Conservation (phyloP, 169 alveolate species). For the Blepharisma undulans region DNA sequence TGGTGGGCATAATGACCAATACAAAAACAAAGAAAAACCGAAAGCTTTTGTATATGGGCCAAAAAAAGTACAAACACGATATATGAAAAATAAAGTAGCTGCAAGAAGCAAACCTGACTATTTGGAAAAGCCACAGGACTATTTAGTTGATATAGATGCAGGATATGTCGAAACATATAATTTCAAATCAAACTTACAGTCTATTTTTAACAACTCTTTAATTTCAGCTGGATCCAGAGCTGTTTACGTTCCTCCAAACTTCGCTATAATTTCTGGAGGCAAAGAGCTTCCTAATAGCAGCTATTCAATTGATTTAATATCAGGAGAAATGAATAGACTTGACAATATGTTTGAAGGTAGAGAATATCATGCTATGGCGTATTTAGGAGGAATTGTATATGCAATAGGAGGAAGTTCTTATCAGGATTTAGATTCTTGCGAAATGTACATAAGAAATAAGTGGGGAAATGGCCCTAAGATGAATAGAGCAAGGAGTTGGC, state of each 20-base stretch:
- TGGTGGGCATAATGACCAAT: not conserved
- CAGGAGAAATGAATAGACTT: not conserved
- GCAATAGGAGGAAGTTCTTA: slow-evolving; percentile 24
- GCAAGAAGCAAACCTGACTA: not conserved
- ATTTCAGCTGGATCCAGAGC: not conserved
- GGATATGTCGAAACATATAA: not conserved
- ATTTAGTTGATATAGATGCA: not conserved
- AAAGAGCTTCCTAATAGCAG: not conserved
- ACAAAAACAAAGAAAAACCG: not conserved
- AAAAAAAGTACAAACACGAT: not conserved
- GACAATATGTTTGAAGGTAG: slow-evolving; percentile 18
- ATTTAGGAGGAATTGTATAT: not conserved
- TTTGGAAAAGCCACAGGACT: not conserved
- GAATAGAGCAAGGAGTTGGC: slow-evolving; percentile 1
- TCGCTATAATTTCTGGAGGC: slow-evolving; percentile 3
- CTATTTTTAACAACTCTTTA: not conserved
- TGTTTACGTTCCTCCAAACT: not conserved
- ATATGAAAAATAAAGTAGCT: not conserved
- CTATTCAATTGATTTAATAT: not conserved
- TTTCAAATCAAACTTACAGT: not conserved
- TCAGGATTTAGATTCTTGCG: slow-evolving; percentile 26
- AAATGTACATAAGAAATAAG: not conserved
- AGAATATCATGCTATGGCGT: slow-evolving; percentile 15
- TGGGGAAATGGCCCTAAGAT: not conserved
- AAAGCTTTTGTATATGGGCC: not conserved